Evolutionary conservation across 2,329 filamentous ascomycete species (phyloP).

Genomic region (Leptographium wingfieldii): DNA sequence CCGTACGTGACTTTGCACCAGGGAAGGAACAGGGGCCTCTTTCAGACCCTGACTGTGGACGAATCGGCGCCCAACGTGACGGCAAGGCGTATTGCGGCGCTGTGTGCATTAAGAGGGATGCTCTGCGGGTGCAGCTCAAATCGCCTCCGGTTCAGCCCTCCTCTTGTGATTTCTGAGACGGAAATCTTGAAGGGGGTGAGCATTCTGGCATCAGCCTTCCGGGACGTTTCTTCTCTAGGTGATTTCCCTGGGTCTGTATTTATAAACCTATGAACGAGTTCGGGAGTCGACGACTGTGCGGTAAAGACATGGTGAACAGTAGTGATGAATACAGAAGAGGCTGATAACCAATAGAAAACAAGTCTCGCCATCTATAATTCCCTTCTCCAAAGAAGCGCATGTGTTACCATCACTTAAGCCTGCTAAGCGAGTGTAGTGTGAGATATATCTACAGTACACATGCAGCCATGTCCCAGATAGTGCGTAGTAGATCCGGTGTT

Average conservation of each 20-base stretch:
- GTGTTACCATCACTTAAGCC: no score
- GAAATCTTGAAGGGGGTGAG: not conserved
- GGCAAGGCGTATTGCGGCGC: not conserved
- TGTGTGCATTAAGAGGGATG: conserved; percentile 1
- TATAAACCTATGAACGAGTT: not conserved
- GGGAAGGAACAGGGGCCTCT: conserved; percentile 2
- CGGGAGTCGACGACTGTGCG: no score
- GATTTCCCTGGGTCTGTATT: not conserved
- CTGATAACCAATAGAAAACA: no score
- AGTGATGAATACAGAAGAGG: no score
- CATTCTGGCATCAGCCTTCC: conserved; percentile 1
- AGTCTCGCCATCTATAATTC: no score
- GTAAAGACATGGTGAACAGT: no score
- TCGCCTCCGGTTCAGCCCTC: conserved; percentile 3
- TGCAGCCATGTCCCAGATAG: no score
- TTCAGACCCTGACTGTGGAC: conserved; percentile 2
- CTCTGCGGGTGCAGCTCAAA: conserved; percentile 1
- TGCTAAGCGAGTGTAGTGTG: no score
- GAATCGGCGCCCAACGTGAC: not conserved
- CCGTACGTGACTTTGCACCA: not conserved
- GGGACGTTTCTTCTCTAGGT: not conserved
- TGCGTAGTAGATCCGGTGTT: no score
- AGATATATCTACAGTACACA: no score
- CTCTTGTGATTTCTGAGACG: not conserved
- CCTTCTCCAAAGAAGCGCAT: no score